Percentiles rank a stretch among this genome's conserved stretches.
Evolutionary conservation across 176 grass and related monocot genomes (phyloP).

Genomic region (Lolium rigidum): DNA sequence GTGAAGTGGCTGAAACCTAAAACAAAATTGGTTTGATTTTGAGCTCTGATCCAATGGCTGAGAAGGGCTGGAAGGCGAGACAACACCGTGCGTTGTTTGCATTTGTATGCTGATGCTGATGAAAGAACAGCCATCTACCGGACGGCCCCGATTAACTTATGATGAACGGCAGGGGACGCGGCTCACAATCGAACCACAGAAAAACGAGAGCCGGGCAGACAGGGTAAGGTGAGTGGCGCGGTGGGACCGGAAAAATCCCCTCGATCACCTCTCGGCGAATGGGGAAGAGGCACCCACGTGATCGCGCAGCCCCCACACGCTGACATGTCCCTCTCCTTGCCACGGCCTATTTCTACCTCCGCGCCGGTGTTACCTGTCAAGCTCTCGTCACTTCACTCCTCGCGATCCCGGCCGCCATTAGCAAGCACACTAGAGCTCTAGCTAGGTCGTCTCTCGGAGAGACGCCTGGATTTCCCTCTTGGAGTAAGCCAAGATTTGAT

Average conservation of each 20-base stretch:
- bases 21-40: neutral
- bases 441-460: neutral
- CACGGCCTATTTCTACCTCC: constrained; percentile 54
- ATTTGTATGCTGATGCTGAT: neutral
- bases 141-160: neutral
- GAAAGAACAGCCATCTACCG: neutral
- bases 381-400: constrained; percentile 18
- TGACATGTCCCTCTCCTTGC: constrained; percentile 26
- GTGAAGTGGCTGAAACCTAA: neutral
- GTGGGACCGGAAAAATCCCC: constrained; percentile 51
- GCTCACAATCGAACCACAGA: neutral
- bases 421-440: neutral
- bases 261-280: constrained; percentile 47
- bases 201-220: neutral
- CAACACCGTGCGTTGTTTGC: neutral
- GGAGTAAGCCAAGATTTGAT: neutral
- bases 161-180: neutral
- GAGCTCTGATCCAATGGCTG: neutral
- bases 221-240: constrained; percentile 31
- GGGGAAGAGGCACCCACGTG: constrained; percentile 56
- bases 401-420: constrained; percentile 14
- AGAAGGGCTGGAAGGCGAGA: neutral
- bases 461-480: too few species aligned
- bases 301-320: constrained; percentile 33
- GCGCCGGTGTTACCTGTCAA: constrained; percentile 19